Conservation (phyloP, 2,329 filamentous ascomycete genomes). For the Alternaria novae-zelandiae region DNA sequence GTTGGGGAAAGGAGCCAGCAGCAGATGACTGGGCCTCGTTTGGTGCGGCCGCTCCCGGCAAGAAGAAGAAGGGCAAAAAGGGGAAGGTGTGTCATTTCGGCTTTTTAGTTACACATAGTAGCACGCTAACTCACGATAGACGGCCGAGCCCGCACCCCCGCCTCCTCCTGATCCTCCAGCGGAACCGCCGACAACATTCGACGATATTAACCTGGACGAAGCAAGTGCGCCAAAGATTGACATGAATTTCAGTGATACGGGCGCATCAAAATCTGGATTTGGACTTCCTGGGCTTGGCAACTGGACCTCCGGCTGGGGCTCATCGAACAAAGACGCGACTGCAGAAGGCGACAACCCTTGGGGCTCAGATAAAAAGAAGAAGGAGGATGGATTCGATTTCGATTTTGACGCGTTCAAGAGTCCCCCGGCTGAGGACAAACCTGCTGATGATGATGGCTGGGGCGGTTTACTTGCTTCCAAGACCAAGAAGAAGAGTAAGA, state of each 20-base stretch:
- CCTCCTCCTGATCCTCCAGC: conserved; percentile 40
- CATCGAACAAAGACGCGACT: conserved; percentile 34
- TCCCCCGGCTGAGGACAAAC: conserved; percentile 28
- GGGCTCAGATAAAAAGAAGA: conserved; percentile 46
- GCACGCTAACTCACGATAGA: conserved; percentile 39
- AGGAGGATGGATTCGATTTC: conserved; percentile 45
- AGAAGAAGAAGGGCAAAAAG: conserved; percentile 50
- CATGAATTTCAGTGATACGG: conserved; percentile 51
- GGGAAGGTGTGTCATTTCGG: conserved; percentile 48
- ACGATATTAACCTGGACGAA: conserved; percentile 56
- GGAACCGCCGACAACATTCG: conserved; percentile 50
- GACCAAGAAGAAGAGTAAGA: conserved; percentile 52
- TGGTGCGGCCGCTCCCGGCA: conserved; percentile 22
- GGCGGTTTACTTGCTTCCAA: conserved; percentile 47
- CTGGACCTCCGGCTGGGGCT: conserved; percentile 39
- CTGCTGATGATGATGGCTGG: conserved; percentile 40
- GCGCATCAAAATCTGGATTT: conserved; percentile 32
- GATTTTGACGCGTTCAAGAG: conserved; percentile 43
- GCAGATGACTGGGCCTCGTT: conserved; percentile 42
- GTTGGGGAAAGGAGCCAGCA: conserved; percentile 37
- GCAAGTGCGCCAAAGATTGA: conserved; percentile 54
- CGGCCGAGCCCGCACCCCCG: conserved; percentile 33
- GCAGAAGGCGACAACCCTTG: conserved; percentile 41
- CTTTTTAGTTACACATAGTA: conserved; percentile 37
- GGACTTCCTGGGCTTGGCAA: conserved; percentile 28